A percentile compares a stretch with the other conserved stretches of the same genome.
Conservation (phyloP, 306 rosid genomes). For the Coriaria nepalensis region DNA sequence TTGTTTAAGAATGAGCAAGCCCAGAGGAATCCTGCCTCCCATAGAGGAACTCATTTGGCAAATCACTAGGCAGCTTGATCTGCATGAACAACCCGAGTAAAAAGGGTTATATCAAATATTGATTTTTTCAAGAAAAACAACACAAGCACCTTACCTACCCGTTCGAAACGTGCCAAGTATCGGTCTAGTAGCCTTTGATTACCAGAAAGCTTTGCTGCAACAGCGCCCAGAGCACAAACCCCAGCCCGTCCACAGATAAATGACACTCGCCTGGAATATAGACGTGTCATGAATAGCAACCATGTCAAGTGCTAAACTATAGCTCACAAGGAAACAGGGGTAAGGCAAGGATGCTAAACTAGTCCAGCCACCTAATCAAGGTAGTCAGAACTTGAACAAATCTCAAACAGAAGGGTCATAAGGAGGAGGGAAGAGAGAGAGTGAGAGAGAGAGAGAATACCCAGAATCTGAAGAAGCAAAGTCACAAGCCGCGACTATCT, state of each 20-base stretch:
- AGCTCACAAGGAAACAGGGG: background rate
- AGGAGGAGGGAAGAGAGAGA: background rate
- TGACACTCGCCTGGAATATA: conserved; percentile 44
- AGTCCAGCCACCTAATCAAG: background rate
- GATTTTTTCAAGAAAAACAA: background rate
- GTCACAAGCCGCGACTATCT: conserved; percentile 64
- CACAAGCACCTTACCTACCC: conserved; percentile 21
- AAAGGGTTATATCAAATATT: background rate
- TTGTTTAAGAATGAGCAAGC: conserved; percentile 68
- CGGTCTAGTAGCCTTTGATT: conserved; percentile 36
- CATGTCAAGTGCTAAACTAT: background rate
- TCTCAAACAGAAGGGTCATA: background rate
- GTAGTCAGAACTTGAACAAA: background rate
- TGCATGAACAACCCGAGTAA: conserved; percentile 15
- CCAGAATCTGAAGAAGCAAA: conserved; percentile 50
- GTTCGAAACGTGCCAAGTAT: conserved; percentile 43
- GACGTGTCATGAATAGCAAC: no score
- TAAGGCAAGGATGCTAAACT: no score
- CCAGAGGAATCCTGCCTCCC: conserved; percentile 78
- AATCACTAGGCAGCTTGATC: conserved; percentile 50
- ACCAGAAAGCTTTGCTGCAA: conserved; percentile 53
- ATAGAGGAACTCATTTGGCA: conserved; percentile 62
- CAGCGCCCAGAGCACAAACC: conserved; percentile 73
- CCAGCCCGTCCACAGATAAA: conserved; percentile 73
- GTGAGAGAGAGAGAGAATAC: conserved; percentile 19